phyloP scores from a whole-genome alignment of 2,329 filamentous ascomycete species.

The Paraphaeosphaeria minitans region DNA sequence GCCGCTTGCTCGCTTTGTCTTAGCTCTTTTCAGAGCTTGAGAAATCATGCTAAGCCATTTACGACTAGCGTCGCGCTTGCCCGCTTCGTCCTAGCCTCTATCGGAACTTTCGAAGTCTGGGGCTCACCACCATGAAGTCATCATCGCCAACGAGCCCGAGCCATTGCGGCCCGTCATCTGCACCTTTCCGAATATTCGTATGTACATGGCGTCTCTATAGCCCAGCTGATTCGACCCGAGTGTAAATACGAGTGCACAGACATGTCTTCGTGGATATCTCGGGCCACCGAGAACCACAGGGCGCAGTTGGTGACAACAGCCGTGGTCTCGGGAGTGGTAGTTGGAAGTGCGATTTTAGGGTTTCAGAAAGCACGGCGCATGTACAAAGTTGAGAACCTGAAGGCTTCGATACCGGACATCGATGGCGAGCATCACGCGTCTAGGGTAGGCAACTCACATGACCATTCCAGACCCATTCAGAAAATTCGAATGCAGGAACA shows the following conservation, averaged over 20 bases:
- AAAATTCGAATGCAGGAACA: too few relatives aligned
- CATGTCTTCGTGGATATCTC: slow-evolving; percentile 55
- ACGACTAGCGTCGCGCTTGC: slow-evolving; percentile 18
- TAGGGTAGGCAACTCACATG: slow-evolving; percentile 49
- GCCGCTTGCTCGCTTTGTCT: too few relatives aligned
- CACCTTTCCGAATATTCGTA: not conserved
- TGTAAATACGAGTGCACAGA: not conserved
- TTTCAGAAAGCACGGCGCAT: slow-evolving; percentile 61
- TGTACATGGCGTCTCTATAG: slow-evolving; percentile 4
- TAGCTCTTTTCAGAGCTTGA: too few relatives aligned
- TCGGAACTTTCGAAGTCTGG: slow-evolving; percentile 12
- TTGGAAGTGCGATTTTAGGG: slow-evolving; percentile 60
- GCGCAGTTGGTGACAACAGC: slow-evolving; percentile 74
- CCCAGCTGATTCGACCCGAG: slow-evolving; percentile 3
- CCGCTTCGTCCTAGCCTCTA: slow-evolving; percentile 19
- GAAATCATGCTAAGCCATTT: too few relatives aligned
- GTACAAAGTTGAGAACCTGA: slow-evolving; percentile 62
- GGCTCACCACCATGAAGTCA: slow-evolving; percentile 17
- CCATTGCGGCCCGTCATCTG: not conserved
- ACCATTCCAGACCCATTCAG: too few relatives aligned
- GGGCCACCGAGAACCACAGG: slow-evolving; percentile 52
- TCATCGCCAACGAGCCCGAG: slow-evolving; percentile 5
- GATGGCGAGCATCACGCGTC: slow-evolving; percentile 57
- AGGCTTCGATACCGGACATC: slow-evolving; percentile 65
- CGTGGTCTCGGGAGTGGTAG: slow-evolving; percentile 57